Base-by-base conservation (phyloP, 257 asterid genomes). In the Phtheirospermum japonicum region DNA sequence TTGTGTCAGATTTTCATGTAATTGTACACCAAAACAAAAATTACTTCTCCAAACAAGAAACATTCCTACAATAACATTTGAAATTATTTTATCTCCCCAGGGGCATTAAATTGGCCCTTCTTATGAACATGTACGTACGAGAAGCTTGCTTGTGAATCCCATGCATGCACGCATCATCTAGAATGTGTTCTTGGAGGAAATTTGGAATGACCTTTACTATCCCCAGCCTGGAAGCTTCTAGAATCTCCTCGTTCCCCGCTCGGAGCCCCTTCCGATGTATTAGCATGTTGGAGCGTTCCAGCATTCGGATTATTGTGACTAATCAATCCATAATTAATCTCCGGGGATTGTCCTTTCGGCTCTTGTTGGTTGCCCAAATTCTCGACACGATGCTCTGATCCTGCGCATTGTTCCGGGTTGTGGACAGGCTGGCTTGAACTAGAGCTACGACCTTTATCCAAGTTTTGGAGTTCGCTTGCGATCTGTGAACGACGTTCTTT, bases 401-500 rank as follows among this genome's bases (percentile, higher is more conserved):
- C 83, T 62, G 71, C 67, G 32, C 75, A 72, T 59, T 51, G 30
- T 48, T 48, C 90, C 6, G 42, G 60, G 69, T 66, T 71, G 63
- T 68, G 81, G 60, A 26, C 57, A 4, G 76, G 48, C 56, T 66
- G 80, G 68, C 69, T 19, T 32, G 80, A 55, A 56, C 61, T 75
- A 57, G 80, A 55, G 52, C 61, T 75, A 57, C 75, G 78, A 30
- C 72, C 73, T 75, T 73, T 88, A 69, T 91, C 92, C 64, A 81
- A 46, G 75, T 64, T 70, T 58, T 81, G 90, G 67, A 81, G 79
- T 78, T 92, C 98, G 42, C 70, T 69, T 40, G 93, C 78, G 36
- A 82, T 88, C 64, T 83, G 95, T 4, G 93, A 57, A 13, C 95
- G 89, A 10, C 90, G 83, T 73, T 92, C 97, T 79, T 92, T 92